phyloP scores from a whole-genome alignment of 257 asterid species.

The Marsdenia floribunda region DNA sequence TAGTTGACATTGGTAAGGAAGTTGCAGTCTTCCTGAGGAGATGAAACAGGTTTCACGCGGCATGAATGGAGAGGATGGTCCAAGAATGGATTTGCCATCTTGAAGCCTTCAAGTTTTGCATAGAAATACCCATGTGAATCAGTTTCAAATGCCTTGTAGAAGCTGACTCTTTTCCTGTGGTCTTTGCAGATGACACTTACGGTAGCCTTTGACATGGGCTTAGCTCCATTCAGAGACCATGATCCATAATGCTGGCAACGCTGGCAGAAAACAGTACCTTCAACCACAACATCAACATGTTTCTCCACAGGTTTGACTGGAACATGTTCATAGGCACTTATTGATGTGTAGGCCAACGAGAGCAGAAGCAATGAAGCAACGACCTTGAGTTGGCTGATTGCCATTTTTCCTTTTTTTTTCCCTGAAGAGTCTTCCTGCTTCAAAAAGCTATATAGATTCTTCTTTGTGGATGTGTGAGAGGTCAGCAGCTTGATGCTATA shows the following conservation, averaged over 20 bases:
- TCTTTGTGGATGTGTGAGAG: slow-evolving; percentile 9
- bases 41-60: slow-evolving; percentile 62
- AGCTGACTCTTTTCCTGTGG: slow-evolving; percentile 55
- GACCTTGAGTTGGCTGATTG: slow-evolving; percentile 35
- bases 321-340: slow-evolving; percentile 23
- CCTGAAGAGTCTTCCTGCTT: neutral
- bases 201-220: slow-evolving; percentile 51
- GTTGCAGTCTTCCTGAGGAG: slow-evolving; percentile 53
- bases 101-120: slow-evolving; percentile 68
- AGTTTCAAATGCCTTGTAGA: slow-evolving; percentile 60
- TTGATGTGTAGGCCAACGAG: slow-evolving; percentile 30
- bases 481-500: slow-evolving; percentile 15
- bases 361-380: slow-evolving; percentile 37
- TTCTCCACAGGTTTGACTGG: slow-evolving; percentile 32
- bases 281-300: slow-evolving; percentile 53
- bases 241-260: slow-evolving; percentile 49
- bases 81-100: slow-evolving; percentile 55
- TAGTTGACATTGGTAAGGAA: slow-evolving; percentile 60
- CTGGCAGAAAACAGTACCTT: slow-evolving; percentile 82
- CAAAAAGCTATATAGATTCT: neutral
- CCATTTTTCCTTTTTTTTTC: slow-evolving; percentile 31
- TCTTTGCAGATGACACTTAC: slow-evolving; percentile 79
- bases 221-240: slow-evolving; percentile 53
- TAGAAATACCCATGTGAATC: slow-evolving; percentile 66
- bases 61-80: slow-evolving; percentile 93